A percentile compares a stretch with the other conserved stretches of the same genome.
Evolutionary conservation across 805 yeast species (phyloP).

Genomic region (Candida corydali): DNA sequence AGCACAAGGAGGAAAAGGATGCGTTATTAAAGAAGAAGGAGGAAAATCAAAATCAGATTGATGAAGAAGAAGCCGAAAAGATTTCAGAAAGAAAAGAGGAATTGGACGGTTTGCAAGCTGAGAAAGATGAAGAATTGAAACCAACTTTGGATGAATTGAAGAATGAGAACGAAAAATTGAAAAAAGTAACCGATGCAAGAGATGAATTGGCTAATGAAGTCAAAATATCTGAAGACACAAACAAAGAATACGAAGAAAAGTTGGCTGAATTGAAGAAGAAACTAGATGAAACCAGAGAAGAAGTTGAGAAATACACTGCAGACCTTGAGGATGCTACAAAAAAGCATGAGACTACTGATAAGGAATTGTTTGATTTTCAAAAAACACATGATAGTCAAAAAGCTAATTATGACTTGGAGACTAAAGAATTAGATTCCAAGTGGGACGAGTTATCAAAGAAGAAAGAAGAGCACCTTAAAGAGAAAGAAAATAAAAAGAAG

Average conservation of each 20-base stretch:
- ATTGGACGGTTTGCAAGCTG: constrained; percentile 46
- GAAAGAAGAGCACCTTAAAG: constrained; percentile 30
- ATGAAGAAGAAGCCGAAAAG: constrained; percentile 39
- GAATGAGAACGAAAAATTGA: constrained; percentile 45
- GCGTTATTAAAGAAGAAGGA: constrained; percentile 43
- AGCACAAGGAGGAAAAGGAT: constrained; percentile 37
- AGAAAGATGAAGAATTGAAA: constrained; percentile 49
- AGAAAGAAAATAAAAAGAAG: constrained; percentile 33
- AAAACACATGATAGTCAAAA: constrained; percentile 20
- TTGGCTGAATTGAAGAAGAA: constrained; percentile 42
- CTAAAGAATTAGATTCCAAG: constrained; percentile 38
- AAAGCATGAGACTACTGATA: constrained; percentile 37
- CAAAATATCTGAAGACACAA: constrained; percentile 39
- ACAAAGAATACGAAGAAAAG: constrained; percentile 42
- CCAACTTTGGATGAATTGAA: constrained; percentile 53
- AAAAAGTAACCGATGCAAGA: constrained; percentile 48
- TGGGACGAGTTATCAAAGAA: constrained; percentile 39
- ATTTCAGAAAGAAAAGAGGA: constrained; percentile 44
- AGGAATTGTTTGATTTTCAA: constrained; percentile 35
- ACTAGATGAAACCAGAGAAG: constrained; percentile 38
- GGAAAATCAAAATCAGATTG: constrained; percentile 43
- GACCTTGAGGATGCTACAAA: constrained; percentile 30
- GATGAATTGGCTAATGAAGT: constrained; percentile 43
- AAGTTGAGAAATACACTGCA: constrained; percentile 27
- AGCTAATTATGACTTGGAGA: constrained; percentile 21